A percentile compares a stretch with the other conserved stretches of the same genome.
These are phyloP conservation scores for Tulasnella sp. DNA, from an alignment of 768 basidiomycete species.

Conservation along the genomic window DNA sequence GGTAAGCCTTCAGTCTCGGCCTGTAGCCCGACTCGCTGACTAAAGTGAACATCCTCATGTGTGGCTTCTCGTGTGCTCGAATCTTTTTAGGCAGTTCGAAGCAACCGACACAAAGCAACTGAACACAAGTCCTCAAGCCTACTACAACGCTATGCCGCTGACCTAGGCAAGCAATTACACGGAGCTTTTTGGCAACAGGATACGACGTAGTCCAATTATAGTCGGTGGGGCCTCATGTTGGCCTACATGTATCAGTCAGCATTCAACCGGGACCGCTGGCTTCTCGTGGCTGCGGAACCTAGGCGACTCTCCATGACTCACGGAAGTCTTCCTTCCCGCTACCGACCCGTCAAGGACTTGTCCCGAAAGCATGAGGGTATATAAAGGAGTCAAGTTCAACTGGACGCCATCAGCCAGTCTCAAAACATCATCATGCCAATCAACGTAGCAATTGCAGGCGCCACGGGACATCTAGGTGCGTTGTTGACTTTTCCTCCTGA, in stretches of 20 bases:
- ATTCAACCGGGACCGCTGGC: background rate
- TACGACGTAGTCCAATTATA: no score
- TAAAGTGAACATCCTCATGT: no score
- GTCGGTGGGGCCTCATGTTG: no score
- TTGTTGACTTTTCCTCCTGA: background rate
- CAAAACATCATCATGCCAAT: background rate
- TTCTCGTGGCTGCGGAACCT: background rate
- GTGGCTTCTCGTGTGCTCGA: no score
- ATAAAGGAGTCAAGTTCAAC: background rate
- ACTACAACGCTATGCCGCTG: no score
- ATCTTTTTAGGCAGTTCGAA: no score
- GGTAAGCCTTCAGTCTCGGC: no score
- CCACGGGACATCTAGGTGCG: conserved; percentile 19
- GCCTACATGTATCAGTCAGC: background rate
- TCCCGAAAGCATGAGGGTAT: background rate
- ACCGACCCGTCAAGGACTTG: background rate
- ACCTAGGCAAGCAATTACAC: no score
- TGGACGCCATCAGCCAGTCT: background rate
- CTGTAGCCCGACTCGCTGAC: no score
- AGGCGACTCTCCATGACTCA: background rate
- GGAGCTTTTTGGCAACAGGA: no score
- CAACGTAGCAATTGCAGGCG: conserved; percentile 8
- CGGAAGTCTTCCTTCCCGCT: background rate
- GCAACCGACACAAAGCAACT: no score
- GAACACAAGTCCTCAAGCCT: no score